Conservation (phyloP, 495 filamentous ascomycete species). For the Penicillium daleae region DNA sequence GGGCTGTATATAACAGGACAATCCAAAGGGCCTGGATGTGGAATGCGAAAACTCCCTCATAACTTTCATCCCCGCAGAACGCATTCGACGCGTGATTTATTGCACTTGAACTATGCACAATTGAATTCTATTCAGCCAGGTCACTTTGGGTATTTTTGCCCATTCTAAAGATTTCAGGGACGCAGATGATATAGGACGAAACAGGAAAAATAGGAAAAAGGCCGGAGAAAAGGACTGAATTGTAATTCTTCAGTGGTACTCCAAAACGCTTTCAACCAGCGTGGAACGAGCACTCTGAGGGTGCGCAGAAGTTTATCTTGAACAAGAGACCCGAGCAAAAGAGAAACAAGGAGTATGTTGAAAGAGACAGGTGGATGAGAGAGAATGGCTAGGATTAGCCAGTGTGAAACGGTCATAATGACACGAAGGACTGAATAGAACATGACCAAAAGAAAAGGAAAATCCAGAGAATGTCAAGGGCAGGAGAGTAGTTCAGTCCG, state of each 20-base stretch:
- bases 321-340: background rate
- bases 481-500: background rate
- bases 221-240: background rate
- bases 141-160: background rate
- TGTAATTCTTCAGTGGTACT: background rate
- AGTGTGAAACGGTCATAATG: conserved; percentile 1
- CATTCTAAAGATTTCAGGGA: background rate
- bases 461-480: conserved; percentile 13
- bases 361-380: background rate
- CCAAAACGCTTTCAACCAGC: background rate
- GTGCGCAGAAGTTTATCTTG: background rate
- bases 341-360: background rate
- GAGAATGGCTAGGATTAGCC: background rate
- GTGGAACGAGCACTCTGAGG: background rate
- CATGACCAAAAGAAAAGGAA: conserved; percentile 3
- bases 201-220: background rate
- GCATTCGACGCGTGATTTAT: conserved; percentile 17
- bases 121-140: conserved; percentile 3
- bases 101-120: background rate
- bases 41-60: conserved; percentile 27
- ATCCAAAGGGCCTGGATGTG: conserved; percentile 13
- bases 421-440: background rate
- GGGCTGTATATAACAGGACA: conserved; percentile 8
- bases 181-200: background rate
- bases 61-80: conserved; percentile 18